Conservation (phyloP, 2,329 filamentous ascomycete species). For the Chrysosporium keratinophilum region DNA sequence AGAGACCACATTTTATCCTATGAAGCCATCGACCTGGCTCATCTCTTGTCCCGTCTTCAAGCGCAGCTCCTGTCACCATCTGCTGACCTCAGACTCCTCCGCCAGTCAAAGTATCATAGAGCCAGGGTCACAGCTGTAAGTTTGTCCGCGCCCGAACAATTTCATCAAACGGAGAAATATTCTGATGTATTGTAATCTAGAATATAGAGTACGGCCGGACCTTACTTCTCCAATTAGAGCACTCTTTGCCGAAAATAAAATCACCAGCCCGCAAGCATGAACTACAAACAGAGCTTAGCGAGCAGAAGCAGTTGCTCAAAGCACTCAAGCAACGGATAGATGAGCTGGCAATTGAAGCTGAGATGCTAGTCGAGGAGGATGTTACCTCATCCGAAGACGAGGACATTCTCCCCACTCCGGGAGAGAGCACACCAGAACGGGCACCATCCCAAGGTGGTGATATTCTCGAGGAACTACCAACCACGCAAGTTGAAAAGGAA, state of each 20-base stretch:
- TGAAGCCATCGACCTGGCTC: slow-evolving; percentile 32
- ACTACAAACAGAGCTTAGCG: slow-evolving; percentile 32
- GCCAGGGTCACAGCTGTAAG: slow-evolving; percentile 34
- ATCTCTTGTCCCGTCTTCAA: slow-evolving; percentile 36
- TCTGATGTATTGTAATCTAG: slow-evolving; percentile 19
- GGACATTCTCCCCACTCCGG: slow-evolving; percentile 24
- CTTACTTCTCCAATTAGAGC: slow-evolving; percentile 34
- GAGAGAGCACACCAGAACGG: slow-evolving; percentile 14
- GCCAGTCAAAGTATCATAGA: slow-evolving; percentile 34
- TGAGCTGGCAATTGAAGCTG: slow-evolving; percentile 23
- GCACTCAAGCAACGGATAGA: slow-evolving; percentile 27
- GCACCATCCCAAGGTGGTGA: slow-evolving; percentile 9
- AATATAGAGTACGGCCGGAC: slow-evolving; percentile 39
- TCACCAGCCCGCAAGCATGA: slow-evolving; percentile 31
- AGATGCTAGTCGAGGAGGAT: slow-evolving; percentile 10
- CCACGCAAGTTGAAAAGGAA: slow-evolving; percentile 7
- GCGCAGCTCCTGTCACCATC: slow-evolving; percentile 34
- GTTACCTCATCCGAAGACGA: slow-evolving; percentile 19
- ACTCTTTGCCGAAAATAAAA: slow-evolving; percentile 32
- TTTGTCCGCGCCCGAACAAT: not conserved
- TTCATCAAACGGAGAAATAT: not conserved
- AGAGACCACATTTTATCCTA: slow-evolving; percentile 21
- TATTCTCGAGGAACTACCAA: slow-evolving; percentile 2
- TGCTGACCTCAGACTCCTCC: slow-evolving; percentile 30
- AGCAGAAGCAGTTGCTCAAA: slow-evolving; percentile 29